Base-by-base conservation (phyloP, 2,329 filamentous ascomycete species). In the Periglandula ipomoeae region DNA sequence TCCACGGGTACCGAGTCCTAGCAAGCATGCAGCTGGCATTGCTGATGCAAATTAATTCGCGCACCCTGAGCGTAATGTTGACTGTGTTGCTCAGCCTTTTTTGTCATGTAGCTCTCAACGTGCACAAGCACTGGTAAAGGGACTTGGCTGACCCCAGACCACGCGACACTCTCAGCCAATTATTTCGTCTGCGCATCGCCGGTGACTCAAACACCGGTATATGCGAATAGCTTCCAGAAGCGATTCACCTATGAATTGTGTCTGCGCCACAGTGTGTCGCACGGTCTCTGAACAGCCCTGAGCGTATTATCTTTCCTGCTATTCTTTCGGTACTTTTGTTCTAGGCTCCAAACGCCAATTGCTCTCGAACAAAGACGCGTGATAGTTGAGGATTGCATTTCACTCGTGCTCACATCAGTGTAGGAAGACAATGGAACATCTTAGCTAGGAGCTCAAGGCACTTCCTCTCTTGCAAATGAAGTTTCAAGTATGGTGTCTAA, bases 161-260 rank as follows among this genome's bases (percentile, higher is more conserved):
- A 24, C 26, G 35, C 26, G 15, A n/a, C 20, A 47, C 19, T 34
- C 10, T 17, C n/a, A 9, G 24, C 20, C 27, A 45, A 49, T 46
- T 20, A n/a, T 52, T 20, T 20, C 17, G 38, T 23, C 15, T 17
- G 41, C 49, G 32, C 47, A 40, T 51, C 47, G 50, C 52, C 54
- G 48, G 50, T 58, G 56, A 58, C 54, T 57, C 55, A 57, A 44
- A 20, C 39, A 26, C 15, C 30, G 23, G 9, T 26, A 39, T 23
- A 8, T 22, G n/a, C n/a, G 20, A 22, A 34, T 17, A 17, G 19
- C 10, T 20, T 20, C 27, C 32, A 5, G 26, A 24, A 22, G 30
- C 19, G 10, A 24, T 15, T 15, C 8, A 13, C 27, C 20, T 19
- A 44, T 35, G 17, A 35, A 6, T 34, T 30, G 10, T 10, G 8